phyloP scores from a whole-genome alignment of 768 basidiomycete genomes.

The Austroboletus eburneus region DNA sequence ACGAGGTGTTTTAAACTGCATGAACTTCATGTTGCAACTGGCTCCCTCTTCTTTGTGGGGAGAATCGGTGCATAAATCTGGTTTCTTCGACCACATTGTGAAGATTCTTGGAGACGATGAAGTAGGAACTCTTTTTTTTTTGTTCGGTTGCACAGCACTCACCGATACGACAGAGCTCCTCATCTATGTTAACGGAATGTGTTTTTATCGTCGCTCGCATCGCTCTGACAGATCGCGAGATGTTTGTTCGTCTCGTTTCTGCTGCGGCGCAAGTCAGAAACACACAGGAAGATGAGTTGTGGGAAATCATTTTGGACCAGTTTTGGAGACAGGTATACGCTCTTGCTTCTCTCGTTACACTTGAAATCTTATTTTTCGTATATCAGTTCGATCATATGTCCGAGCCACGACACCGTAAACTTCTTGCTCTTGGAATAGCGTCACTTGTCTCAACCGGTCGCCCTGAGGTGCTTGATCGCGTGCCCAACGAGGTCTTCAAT shows the following conservation, averaged over 20 bases:
- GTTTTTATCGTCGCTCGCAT: conserved; percentile 75
- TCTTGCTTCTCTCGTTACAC: not conserved
- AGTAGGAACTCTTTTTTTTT: conserved; percentile 37
- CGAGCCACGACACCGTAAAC: conserved; percentile 78
- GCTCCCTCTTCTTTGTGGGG: conserved; percentile 67
- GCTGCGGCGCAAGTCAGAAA: conserved; percentile 50
- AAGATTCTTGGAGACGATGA: conserved; percentile 62
- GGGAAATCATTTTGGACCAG: conserved; percentile 66
- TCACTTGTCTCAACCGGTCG: conserved; percentile 71
- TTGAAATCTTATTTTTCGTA: conserved; percentile 1
- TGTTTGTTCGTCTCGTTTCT: conserved; percentile 69
- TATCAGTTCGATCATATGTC: conserved; percentile 87
- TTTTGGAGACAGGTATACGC: conserved; percentile 77
- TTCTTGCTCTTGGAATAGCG: conserved; percentile 79
- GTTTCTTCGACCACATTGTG: conserved; percentile 63
- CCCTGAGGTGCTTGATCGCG: conserved; percentile 64
- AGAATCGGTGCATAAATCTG: conserved; percentile 65
- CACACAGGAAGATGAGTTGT: conserved; percentile 51
- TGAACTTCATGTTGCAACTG: conserved; percentile 60
- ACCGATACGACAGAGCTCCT: conserved; percentile 24
- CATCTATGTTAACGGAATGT: conserved; percentile 55
- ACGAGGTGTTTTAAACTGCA: conserved; percentile 55
- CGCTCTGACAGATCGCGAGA: conserved; percentile 55
- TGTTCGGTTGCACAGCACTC: conserved; percentile 4
- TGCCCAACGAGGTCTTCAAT: conserved; percentile 76